Conservation (phyloP, 257 asterid species). For the Solanum chiquidenum region DNA sequence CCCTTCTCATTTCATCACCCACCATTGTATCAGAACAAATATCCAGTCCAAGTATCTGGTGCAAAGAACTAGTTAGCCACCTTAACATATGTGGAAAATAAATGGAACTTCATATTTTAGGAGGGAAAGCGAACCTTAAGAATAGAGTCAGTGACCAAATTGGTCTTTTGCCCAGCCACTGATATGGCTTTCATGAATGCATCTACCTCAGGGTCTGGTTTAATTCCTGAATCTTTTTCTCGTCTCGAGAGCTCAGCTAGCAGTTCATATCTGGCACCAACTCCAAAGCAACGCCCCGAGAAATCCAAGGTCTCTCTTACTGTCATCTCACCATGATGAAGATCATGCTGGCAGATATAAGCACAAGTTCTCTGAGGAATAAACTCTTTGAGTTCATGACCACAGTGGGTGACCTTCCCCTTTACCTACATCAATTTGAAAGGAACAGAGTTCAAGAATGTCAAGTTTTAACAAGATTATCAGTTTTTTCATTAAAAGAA, state of each 20-base stretch:
- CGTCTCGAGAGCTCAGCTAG: slow-evolving; percentile 70
- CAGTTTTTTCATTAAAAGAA: neutral
- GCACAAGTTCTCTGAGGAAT: slow-evolving; percentile 88
- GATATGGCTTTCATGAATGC: slow-evolving; percentile 90
- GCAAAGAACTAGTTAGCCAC: neutral
- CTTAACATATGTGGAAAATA: neutral
- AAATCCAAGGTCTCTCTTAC: slow-evolving; percentile 80
- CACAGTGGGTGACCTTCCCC: slow-evolving; percentile 76
- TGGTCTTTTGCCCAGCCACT: slow-evolving; percentile 47
- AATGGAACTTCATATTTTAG: neutral
- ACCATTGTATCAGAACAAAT: slow-evolving; percentile 65
- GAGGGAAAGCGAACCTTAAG: slow-evolving; percentile 36
- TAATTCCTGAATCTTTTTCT: slow-evolving; percentile 72
- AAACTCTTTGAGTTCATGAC: slow-evolving; percentile 74
- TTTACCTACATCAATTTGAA: slow-evolving; percentile 24
- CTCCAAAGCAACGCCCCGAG: slow-evolving; percentile 89
- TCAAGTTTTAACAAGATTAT: neutral
- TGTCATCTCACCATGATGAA: slow-evolving; percentile 96
- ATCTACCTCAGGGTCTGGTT: slow-evolving; percentile 85
- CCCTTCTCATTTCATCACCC: slow-evolving; percentile 67
- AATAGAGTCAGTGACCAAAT: slow-evolving; percentile 49
- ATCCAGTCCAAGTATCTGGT: slow-evolving; percentile 51
- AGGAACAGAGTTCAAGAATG: neutral
- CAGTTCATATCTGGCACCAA: slow-evolving; percentile 86
- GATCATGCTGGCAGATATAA: slow-evolving; percentile 81